These are phyloP conservation scores for Candida berthetii DNA, from an alignment of 805 yeast genomes.

Conservation along the genomic window DNA sequence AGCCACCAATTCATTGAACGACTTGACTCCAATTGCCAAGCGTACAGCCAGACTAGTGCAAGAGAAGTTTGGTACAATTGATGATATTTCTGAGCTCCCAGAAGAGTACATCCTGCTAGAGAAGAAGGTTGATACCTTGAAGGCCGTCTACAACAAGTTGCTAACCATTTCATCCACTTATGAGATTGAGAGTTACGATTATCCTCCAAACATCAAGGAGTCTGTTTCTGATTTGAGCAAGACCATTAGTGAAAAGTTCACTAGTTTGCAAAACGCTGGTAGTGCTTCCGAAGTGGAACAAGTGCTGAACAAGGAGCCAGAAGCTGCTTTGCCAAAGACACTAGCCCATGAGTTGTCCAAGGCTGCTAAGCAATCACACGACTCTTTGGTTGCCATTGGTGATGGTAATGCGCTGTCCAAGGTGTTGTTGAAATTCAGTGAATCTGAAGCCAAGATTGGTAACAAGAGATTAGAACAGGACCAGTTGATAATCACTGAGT, in stretches of 20 bases:
- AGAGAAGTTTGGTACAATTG: conserved; percentile 58
- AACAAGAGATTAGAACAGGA: conserved; percentile 68
- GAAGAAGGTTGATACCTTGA: conserved; percentile 57
- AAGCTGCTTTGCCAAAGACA: conserved; percentile 50
- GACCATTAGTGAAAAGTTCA: conserved; percentile 46
- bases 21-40: conserved; percentile 48
- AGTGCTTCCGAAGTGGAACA: conserved; percentile 64
- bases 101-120: conserved; percentile 66
- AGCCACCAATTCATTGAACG: conserved; percentile 32
- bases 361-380: conserved; percentile 45
- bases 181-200: conserved; percentile 72
- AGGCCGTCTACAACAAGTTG: conserved; percentile 48
- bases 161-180: conserved; percentile 53
- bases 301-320: conserved; percentile 30
- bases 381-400: conserved; percentile 27
- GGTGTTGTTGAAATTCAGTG: conserved; percentile 39
- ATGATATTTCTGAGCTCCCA: conserved; percentile 68
- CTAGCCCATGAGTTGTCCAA: conserved; percentile 65
- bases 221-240: conserved; percentile 57
- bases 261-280: conserved; percentile 55
- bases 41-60: conserved; percentile 56
- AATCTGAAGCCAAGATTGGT: conserved; percentile 57
- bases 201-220: conserved; percentile 74
- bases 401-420: conserved; percentile 20
- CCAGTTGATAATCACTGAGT: conserved; percentile 47